Conservation (phyloP, 495 filamentous ascomycete genomes). For the Lepidopterella palustris region DNA sequence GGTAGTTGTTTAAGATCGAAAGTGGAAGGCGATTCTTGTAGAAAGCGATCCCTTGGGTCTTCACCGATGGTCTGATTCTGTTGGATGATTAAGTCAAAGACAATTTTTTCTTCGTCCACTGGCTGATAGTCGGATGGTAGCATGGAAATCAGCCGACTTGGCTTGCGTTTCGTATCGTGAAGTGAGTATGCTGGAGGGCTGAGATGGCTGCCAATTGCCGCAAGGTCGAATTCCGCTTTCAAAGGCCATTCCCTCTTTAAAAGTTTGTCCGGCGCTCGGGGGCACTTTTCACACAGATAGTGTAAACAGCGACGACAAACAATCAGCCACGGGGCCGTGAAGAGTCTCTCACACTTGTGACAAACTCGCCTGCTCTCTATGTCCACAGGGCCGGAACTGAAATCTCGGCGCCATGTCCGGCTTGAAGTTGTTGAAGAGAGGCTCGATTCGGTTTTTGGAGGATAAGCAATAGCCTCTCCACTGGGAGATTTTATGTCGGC, state of each 20-base stretch:
- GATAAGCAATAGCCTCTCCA: too few species aligned
- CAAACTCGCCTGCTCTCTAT: background rate
- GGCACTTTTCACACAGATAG: constrained; percentile 11
- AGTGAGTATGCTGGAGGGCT: constrained; percentile 12
- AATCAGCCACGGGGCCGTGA: constrained; percentile 2
- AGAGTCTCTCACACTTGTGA: constrained; percentile 8
- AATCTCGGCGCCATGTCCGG: background rate
- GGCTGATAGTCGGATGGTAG: constrained; percentile 2
- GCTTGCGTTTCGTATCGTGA: constrained; percentile 5
- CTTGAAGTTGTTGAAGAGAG: background rate
- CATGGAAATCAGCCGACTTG: constrained; percentile 3
- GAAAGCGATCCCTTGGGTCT: constrained; percentile 10
- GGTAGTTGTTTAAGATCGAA: constrained; percentile 14
- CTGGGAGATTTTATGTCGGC: too few species aligned
- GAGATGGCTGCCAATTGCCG: constrained; percentile 18
- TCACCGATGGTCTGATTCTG: constrained; percentile 9
- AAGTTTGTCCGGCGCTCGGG: background rate
- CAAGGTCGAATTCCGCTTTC: constrained; percentile 5
- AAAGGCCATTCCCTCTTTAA: background rate
- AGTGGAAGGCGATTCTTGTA: constrained; percentile 16
- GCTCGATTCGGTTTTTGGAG: too few species aligned
- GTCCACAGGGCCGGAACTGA: background rate
- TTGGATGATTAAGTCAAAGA: constrained; percentile 12
- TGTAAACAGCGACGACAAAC: constrained; percentile 7
- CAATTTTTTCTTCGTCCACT: constrained; percentile 5